phyloP scores from a whole-genome alignment of 2,329 filamentous ascomycete species.

The Neonectria faginata region DNA sequence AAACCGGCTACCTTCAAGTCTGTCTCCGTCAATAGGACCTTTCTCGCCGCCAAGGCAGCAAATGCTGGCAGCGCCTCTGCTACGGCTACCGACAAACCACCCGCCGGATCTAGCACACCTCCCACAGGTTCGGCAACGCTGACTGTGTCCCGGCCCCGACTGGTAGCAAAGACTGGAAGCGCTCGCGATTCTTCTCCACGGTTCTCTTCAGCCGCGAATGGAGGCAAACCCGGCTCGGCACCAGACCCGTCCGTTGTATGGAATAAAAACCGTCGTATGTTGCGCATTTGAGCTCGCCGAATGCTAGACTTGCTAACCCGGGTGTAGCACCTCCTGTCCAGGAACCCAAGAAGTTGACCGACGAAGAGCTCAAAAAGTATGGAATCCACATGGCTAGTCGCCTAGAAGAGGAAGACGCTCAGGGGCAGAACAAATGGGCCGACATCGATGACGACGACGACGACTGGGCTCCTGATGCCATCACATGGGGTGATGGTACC shows the following conservation, averaged over 20 bases:
- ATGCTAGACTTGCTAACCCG: constrained; percentile 36
- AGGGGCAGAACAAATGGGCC: constrained; percentile 86
- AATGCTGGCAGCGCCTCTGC: constrained; percentile 56
- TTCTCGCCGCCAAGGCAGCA: constrained; percentile 76
- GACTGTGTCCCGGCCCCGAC: constrained; percentile 72
- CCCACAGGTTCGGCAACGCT: constrained; percentile 59
- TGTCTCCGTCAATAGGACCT: constrained; percentile 86
- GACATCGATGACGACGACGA: constrained; percentile 92
- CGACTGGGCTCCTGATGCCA: constrained; percentile 86
- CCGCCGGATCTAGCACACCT: constrained; percentile 59
- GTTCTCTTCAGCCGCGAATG: constrained; percentile 60
- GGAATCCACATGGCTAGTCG: constrained; percentile 87
- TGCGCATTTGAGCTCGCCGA: constrained; percentile 16
- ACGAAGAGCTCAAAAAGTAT: constrained; percentile 88
- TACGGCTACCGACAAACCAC: constrained; percentile 65
- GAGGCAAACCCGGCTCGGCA: constrained; percentile 68
- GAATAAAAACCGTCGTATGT: constrained; percentile 89
- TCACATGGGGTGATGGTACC: constrained; percentile 90
- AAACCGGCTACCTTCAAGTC: constrained; percentile 85
- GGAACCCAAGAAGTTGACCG: constrained; percentile 84
- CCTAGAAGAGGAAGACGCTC: constrained; percentile 78
- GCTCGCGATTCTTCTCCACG: constrained; percentile 64
- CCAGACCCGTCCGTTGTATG: constrained; percentile 82
- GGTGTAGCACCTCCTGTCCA: constrained; percentile 69
- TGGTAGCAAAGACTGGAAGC: constrained; percentile 80